Percentiles rank a stretch among this genome's conserved stretches.
These are phyloP conservation scores for Salvia rosmarinus DNA, from an alignment of 257 asterid genomes.

Conservation along the genomic window DNA sequence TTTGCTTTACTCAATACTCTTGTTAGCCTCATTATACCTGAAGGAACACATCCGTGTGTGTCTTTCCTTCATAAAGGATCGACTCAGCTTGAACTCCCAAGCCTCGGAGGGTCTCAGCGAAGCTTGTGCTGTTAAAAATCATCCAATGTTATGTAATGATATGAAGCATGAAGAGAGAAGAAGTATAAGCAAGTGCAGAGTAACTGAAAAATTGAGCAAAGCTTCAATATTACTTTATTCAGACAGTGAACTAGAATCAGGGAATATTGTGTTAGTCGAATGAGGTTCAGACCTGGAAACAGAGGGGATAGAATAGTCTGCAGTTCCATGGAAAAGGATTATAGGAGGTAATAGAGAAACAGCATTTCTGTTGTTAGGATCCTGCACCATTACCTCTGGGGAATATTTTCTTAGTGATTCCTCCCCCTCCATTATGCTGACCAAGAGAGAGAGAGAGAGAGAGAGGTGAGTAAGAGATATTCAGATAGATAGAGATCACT, in stretches of 20 bases:
- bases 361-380: conserved; percentile 58
- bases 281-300: conserved; percentile 62
- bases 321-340: conserved; percentile 89
- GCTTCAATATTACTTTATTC: neutral
- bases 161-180: neutral
- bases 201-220: neutral
- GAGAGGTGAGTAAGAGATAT: conserved; percentile 10
- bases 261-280: too few relatives aligned
- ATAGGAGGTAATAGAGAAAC: conserved; percentile 77
- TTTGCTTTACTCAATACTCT: neutral
- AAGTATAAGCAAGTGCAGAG: neutral
- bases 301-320: conserved; percentile 89
- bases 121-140: conserved; percentile 57
- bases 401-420: conserved; percentile 70
- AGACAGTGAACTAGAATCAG: conserved; percentile 19
- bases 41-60: conserved; percentile 91
- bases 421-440: conserved; percentile 98
- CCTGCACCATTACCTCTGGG: conserved; percentile 79
- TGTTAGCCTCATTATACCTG: conserved; percentile 54
- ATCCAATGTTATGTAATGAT: neutral
- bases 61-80: conserved; percentile 84
- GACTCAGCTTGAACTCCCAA: conserved; percentile 83
- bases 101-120: conserved; percentile 72
- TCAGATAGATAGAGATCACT: neutral
- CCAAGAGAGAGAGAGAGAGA: conserved; percentile 10